Conservation (phyloP, 2,329 filamentous ascomycete genomes). For the Colletotrichum shisoi region DNA sequence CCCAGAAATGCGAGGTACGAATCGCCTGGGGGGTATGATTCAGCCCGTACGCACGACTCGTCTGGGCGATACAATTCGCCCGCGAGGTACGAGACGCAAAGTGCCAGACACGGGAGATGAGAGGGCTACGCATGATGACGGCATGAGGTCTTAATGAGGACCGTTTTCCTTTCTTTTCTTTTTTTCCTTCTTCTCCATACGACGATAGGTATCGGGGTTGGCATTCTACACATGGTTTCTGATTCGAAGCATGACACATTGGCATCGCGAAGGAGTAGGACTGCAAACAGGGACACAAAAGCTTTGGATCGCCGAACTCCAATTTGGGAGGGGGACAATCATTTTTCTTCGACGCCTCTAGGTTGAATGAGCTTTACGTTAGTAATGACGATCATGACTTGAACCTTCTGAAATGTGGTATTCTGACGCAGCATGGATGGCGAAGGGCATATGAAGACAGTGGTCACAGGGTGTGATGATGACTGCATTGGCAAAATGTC, state of each 20-base stretch:
- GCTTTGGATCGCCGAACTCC: conserved; percentile 20
- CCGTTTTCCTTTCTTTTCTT: background rate
- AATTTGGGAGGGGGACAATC: background rate
- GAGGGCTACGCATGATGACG: conserved; percentile 8
- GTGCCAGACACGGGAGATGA: conserved; percentile 21
- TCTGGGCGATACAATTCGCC: conserved; percentile 30
- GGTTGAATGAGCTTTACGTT: conserved; percentile 20
- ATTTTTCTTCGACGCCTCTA: conserved; percentile 22
- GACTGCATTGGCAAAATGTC: background rate
- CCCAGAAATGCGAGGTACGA: conserved; percentile 27
- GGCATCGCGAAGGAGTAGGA: conserved; percentile 29
- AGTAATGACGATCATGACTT: conserved; percentile 35
- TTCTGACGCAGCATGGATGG: background rate
- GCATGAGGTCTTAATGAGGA: background rate
- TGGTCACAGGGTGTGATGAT: too few species aligned
- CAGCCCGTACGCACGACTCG: conserved; percentile 23
- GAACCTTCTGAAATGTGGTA: background rate
- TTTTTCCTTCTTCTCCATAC: background rate
- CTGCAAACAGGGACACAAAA: conserved; percentile 16
- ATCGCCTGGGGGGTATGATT: conserved; percentile 28
- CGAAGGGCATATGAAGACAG: background rate
- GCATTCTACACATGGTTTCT: conserved; percentile 1
- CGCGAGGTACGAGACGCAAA: conserved; percentile 27
- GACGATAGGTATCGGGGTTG: background rate
- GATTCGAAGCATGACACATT: conserved; percentile 21